These are phyloP conservation scores for Pyrrhoderma noxium DNA, from an alignment of 1,284 basidiomycete species.

Conservation along the genomic window DNA sequence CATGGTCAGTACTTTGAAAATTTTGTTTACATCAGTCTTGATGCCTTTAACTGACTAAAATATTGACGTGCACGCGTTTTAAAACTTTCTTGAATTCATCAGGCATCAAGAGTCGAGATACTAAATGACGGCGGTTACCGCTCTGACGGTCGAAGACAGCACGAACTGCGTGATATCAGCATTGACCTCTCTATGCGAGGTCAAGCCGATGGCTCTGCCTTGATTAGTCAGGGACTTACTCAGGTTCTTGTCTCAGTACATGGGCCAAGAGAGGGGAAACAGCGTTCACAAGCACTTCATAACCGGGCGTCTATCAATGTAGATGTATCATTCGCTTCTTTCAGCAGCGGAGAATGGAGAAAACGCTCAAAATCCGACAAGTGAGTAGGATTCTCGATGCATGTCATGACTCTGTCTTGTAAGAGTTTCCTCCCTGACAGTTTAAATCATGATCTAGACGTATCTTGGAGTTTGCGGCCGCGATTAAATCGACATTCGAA, in stretches of 20 bases:
- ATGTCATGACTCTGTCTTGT: not conserved
- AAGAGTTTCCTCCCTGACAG: constrained; percentile 10
- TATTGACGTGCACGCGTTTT: not conserved
- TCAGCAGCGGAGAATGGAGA: constrained; percentile 76
- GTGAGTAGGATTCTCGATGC: constrained; percentile 40
- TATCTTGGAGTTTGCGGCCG: constrained; percentile 78
- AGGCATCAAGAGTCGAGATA: constrained; percentile 77
- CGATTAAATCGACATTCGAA: constrained; percentile 91
- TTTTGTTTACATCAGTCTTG: too few species aligned
- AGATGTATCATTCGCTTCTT: constrained; percentile 78
- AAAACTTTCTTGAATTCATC: not conserved
- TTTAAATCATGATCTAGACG: constrained; percentile 47
- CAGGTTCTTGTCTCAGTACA: constrained; percentile 82
- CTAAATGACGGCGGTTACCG: constrained; percentile 85
- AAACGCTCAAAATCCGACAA: constrained; percentile 80
- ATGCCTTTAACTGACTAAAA: not conserved
- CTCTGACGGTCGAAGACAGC: constrained; percentile 85
- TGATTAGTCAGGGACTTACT: constrained; percentile 85
- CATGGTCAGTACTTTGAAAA: constrained; percentile 8
- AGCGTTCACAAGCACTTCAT: constrained; percentile 67
- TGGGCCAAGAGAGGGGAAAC: constrained; percentile 84
- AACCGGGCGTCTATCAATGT: constrained; percentile 83
- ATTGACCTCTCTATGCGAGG: constrained; percentile 76
- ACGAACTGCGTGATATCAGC: constrained; percentile 79
- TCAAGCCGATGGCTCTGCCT: constrained; percentile 78